phyloP scores from a whole-genome alignment of 768 basidiomycete genomes.

The Lactarius hengduanensis region DNA sequence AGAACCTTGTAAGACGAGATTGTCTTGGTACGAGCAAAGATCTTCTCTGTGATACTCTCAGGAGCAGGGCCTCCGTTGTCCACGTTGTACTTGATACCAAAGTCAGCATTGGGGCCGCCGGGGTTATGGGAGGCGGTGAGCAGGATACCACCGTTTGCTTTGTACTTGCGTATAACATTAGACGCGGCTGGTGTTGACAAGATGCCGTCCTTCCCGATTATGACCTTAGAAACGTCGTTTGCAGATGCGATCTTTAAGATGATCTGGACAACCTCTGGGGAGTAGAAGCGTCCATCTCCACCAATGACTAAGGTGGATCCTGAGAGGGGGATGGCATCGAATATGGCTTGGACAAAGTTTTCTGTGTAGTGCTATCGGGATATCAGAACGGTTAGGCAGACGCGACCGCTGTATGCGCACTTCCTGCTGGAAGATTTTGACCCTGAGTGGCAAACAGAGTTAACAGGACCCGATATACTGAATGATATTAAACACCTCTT shows the following conservation, averaged over 20 bases:
- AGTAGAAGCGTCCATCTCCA: constrained; percentile 95
- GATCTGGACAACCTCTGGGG: constrained; percentile 80
- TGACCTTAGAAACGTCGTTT: constrained; percentile 88
- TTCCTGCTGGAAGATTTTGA: constrained; percentile 98
- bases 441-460: constrained; percentile 47
- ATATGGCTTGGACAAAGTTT: constrained; percentile 95
- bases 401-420: constrained; percentile 41
- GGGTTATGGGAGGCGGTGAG: constrained; percentile 98
- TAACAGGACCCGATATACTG: constrained; percentile 7
- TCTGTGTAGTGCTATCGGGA: constrained; percentile 83
- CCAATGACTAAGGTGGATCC: constrained; percentile 90
- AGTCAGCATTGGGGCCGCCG: constrained; percentile 96
- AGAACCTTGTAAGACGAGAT: constrained; percentile 84
- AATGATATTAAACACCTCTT: constrained; percentile 62
- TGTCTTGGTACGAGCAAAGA: constrained; percentile 87
- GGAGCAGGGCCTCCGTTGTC: constrained; percentile 97
- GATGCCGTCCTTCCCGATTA: constrained; percentile 88
- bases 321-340: constrained; percentile 80
- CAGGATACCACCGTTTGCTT: constrained; percentile 95
- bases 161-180: constrained; percentile 93
- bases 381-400: constrained; percentile 29
- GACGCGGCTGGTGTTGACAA: constrained; percentile 97
- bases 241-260: constrained; percentile 94
- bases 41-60: constrained; percentile 93
- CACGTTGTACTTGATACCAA: constrained; percentile 99